Base-by-base conservation (phyloP, 176 grass and related monocot genomes). In the Ananas comosus region DNA sequence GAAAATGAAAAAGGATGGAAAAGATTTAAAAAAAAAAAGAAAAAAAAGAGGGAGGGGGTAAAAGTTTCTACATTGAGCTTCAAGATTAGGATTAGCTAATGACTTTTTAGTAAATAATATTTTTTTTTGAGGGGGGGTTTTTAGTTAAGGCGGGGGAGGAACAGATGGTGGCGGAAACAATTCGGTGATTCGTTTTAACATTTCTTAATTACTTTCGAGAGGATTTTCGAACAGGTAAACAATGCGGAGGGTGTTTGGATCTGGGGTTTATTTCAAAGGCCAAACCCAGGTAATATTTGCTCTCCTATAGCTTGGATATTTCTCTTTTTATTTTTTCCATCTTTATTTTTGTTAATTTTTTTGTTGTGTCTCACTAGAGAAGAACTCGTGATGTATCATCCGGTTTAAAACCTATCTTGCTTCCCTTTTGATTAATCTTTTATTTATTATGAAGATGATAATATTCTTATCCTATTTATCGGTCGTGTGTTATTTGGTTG, bases 41-140 rank as follows among this genome's bases (percentile, higher is more conserved):
- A 23, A 4, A 33, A 33, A 33, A 42, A 42, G 67, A 66, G 17
- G 27, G 74, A 72, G 66, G 24, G 52, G 28, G 28, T 16, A 9
- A 78, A 76, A 58, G 11, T 27, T 11, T 13, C 5, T 7, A 42
- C 6, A 22, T 16, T 71, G 13, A 27, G 19, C 6, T 61, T 48
- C 48, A 49, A 76, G 76, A 69, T 3, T 16, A 48, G 23, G 66
- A 85, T 76, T 70, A 87, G 74, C 76, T 81, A 76, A 64, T 33
- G 12, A 16, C 52, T 16, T 90, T 80, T 69, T 72, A 75, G 87
- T 88, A 96, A 79, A 91, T 91, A 86, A 80, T 88, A 75, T 76
- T 78, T 77, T 71, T 71, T 86, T 93, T 70, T 27, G 25, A 27
- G 86, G 78, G 64, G 27, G 33, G 33, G 33, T 2, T 4, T 42